Base-by-base conservation (phyloP, 768 basidiomycete species). In the Psilocybe azurescens region DNA sequence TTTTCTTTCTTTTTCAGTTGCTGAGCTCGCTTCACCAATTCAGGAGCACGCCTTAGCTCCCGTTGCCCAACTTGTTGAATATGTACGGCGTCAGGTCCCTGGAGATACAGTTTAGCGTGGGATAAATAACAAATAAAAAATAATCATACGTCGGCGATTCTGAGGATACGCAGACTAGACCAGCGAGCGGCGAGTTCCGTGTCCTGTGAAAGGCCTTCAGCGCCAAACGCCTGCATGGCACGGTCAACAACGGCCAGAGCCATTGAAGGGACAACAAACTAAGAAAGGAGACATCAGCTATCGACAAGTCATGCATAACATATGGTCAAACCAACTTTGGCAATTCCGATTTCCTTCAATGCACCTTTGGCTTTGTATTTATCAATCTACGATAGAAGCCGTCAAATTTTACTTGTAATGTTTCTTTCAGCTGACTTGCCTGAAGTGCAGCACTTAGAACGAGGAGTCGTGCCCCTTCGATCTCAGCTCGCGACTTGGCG, bases 251-350 rank as follows among this genome's bases (percentile, higher is more conserved):
- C 91, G 24, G 80, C 78, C 51, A 93, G 81, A 0, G 95, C 97
- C 91, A 97, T 94, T 0, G 84, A 83, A 10, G 97, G 97, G 10
- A 99, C 94, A 41, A 95, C 89, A 69, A 97, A 97, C 96, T 99
- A 48, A 29, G 33, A 9, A 65, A 2, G 56, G 18, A 41, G 54
- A 41, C 24, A 60, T 66, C 38, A 63, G 11, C 16, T 46, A 24
- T 48, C 2, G 16, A 18, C 6, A 44, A 4, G 24, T 33, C 9
- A 38, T 24, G 32, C 11, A 11, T 8, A 50, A 51, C 4, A 14
- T 30, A 36, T 14, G 14, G n/a, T 41, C 32, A 18, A 33, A 53
- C 77, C 46, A 64, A 92, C 97, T 84, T 99, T 99, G 49, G 97
- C 95, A 62, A 98, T 93, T 24, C 94, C 96, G 69, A 99, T 99